phyloP scores from a whole-genome alignment of 108 stramenopile genomes.

The Pseudonitzschia delicatissima region DNA sequence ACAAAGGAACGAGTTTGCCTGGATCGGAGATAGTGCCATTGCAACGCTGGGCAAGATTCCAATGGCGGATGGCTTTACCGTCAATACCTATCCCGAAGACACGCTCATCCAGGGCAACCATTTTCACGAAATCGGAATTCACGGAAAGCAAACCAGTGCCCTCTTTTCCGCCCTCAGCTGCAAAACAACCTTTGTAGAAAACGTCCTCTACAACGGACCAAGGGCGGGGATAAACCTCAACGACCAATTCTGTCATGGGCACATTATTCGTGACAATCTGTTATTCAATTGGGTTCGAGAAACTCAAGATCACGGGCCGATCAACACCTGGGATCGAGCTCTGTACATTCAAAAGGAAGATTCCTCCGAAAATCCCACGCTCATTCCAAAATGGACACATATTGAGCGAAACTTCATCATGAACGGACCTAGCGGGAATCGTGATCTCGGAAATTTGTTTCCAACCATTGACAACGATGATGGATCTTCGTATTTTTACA shows the following conservation, averaged over 20 bases:
- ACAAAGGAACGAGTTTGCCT: slow-evolving; percentile 6
- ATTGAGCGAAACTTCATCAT: not conserved
- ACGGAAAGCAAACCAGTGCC: slow-evolving; percentile 23
- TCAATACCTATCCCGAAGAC: slow-evolving; percentile 14
- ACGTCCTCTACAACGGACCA: slow-evolving; percentile 32
- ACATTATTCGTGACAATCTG: slow-evolving; percentile 13
- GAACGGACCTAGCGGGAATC: not conserved
- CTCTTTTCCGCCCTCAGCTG: slow-evolving; percentile 17
- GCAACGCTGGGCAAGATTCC: slow-evolving; percentile 17
- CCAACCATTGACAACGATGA: not conserved
- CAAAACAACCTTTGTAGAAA: slow-evolving; percentile 4
- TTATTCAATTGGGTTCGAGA: slow-evolving; percentile 20
- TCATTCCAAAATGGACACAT: not conserved
- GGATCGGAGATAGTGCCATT: slow-evolving; percentile 22
- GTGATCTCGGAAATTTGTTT: not conserved
- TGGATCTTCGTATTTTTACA: not conserved
- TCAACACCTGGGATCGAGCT: too few relatives aligned
- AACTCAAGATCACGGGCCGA: too few relatives aligned
- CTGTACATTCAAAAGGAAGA: too few relatives aligned
- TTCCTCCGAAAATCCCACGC: not conserved
- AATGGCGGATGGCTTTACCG: slow-evolving; percentile 10
- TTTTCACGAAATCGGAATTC: slow-evolving; percentile 18
- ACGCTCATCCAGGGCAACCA: not conserved
- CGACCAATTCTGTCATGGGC: slow-evolving; percentile 39
- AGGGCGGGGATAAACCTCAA: slow-evolving; percentile 42